Base-by-base conservation (phyloP, 371 early-diverging fungal species). In the Fennellomyces sp. region DNA sequence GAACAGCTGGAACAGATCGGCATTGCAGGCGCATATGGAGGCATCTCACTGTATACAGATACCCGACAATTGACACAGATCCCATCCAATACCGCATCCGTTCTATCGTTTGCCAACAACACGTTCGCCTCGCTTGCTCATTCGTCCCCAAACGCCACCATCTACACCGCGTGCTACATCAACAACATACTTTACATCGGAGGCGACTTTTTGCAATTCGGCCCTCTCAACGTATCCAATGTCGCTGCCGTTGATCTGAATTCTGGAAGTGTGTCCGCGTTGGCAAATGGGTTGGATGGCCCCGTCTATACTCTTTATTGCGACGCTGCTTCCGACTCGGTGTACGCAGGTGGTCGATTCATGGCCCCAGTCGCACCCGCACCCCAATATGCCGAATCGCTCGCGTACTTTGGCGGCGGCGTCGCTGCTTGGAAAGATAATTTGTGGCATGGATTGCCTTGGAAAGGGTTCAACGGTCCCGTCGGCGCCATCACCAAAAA, bases 241-340 rank as follows among this genome's bases (percentile, higher is more conserved):
- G 85, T 88, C 36, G 83, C 83, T 3, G 64, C 71, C 12, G 67
- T 82, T 19, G 83, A 88, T 66, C 64, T 80, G 2, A 57, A 25
- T 10, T 61, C 66, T 39, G 81, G 64, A 33, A 65, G 64, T 12
- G 68, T 83, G 58, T 70, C 66, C 3, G 51, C 81, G 1, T 62
- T 92, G 58, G 51, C 51, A 2, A 68, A 83, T 26, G 93, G 93
- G n/a, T 67, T 92, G 12, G 87, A 91, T 68, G 91, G 89, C 0
- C 74, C 88, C 2, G 90, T 92, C 10, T 73, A 80, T 36, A 70
- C 79, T 19, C 63, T 92, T 17, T 70, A 78, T 54, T 92, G 93
- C 54, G 91, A 91, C 52, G 52, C 67, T 0, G 35, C 47, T 2
- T 66, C 69, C 5, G 42, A 76, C 2, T 73, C 65, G 2, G 76